Conservation (phyloP, 164 flowering plant genomes). For the Stephania cephalantha region DNA sequence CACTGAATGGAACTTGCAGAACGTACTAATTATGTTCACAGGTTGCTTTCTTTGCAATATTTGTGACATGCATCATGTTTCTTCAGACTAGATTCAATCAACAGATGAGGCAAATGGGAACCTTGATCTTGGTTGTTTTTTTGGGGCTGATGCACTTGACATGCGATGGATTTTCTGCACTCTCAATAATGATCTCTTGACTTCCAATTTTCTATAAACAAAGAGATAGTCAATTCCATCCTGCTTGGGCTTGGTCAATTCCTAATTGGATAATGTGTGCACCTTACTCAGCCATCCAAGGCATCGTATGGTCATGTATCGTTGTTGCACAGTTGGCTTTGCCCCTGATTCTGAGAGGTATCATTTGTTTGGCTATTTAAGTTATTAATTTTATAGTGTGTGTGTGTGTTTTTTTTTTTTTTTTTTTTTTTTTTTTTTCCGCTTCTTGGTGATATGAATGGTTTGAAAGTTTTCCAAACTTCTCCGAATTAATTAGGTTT, state of each 20-base stretch:
- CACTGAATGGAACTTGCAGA: background rate
- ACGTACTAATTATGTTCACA: constrained; percentile 18
- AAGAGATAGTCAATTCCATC: constrained; percentile 72
- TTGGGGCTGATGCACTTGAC: constrained; percentile 69
- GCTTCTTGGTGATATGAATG: constrained; percentile 3
- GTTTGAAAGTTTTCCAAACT: too few relatives aligned
- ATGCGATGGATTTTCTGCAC: constrained; percentile 88
- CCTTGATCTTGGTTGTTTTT: constrained; percentile 58
- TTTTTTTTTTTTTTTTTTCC: background rate
- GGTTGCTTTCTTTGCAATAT: constrained; percentile 76
- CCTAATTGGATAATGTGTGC: constrained; percentile 74
- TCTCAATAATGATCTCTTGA: constrained; percentile 63
- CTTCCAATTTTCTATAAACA: constrained; percentile 91
- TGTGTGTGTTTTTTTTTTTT: background rate
- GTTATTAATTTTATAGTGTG: background rate
- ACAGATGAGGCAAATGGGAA: constrained; percentile 54
- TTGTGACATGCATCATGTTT: constrained; percentile 67
- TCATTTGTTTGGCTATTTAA: background rate
- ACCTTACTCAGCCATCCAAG: constrained; percentile 73
- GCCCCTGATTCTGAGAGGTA: constrained; percentile 78
- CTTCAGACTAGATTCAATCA: constrained; percentile 66
- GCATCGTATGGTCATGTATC: constrained; percentile 68
- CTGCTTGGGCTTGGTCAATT: constrained; percentile 82
- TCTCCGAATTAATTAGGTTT: too few relatives aligned
- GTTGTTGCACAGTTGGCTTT: constrained; percentile 80